Evolutionary conservation across 2,329 filamentous ascomycete genomes (phyloP), one percentile per base, ranked within the genome.

Genomic region (Alternaria infectoria): DNA sequence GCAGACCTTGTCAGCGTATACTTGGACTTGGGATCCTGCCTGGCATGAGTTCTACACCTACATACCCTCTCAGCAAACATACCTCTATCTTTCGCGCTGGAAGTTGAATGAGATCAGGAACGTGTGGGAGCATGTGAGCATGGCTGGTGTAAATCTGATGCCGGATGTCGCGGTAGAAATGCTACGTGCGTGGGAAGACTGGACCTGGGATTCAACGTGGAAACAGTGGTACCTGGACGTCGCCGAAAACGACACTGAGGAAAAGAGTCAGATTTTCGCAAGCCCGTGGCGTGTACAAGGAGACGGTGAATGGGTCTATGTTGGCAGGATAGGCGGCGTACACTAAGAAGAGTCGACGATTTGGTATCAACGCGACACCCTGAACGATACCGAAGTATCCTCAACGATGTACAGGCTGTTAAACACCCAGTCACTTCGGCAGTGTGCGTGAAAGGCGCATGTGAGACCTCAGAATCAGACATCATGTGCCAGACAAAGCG

Each of bases 171-270:
- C 61, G 8, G 60, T 47, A 28, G 62, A 61, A 23, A 26, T 54
- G 44, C 44, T 72, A 11, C 69, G 67, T 11, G 57, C 62, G 26
- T 72, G 70, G 69, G 65, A 71, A 52, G 70, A 72, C 23, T 72
- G 70, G 70, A 19, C 17, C 2, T 71, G 69, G 67, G 64, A 72
- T 61, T 32, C 63, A n/a, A 23, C 36, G 1, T 62, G 47, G 58
- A 54, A 57, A 19, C 65, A 69, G 36, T 71, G 70, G 70, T 69
- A 54, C 60, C 57, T 73, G 9, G 51, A 65, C 4, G 36, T 69
- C 15, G 13, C 44, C 5, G 52, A 57, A 2, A 49, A 56, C 15
- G 49, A 43, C 2, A 44, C 23, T 5, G 54, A 52, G n/a, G 57
- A 49, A 8, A 49, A 58, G 47, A 50, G 49, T 25, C 57, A 59